Evolutionary conservation across 768 basidiomycete species (phyloP).

Genomic region (Auricularia sp.): DNA sequence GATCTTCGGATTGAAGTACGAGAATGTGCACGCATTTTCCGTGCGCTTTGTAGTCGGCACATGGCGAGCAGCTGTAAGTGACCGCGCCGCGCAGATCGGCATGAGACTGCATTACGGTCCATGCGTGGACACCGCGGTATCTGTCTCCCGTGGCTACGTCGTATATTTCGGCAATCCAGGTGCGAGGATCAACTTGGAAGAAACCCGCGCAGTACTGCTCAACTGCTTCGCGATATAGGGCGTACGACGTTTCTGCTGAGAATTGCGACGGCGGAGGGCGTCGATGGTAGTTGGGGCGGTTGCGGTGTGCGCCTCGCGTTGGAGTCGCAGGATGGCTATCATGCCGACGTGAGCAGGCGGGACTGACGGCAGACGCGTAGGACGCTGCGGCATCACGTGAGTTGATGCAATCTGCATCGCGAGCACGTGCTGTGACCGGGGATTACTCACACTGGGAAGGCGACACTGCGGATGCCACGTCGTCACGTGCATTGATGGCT

Average conservation of each 20-base stretch:
- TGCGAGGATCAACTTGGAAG: not conserved
- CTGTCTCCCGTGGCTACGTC: not conserved
- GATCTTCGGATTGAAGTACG: not conserved
- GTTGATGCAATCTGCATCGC: too few relatives aligned
- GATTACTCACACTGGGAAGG: too few relatives aligned
- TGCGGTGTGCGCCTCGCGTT: too few relatives aligned
- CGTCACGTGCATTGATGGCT: too few relatives aligned
- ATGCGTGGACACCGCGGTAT: not conserved
- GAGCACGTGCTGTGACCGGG: too few relatives aligned
- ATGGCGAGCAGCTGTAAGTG: not conserved
- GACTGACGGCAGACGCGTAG: too few relatives aligned
- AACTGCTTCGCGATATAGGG: not conserved
- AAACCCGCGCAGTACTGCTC: not conserved
- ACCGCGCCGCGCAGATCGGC: not conserved
- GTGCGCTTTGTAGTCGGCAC: not conserved
- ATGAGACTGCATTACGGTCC: not conserved
- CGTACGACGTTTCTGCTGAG: not conserved
- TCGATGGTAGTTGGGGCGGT: too few relatives aligned
- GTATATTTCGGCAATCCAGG: not conserved
- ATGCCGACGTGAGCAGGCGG: too few relatives aligned
- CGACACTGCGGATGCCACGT: too few relatives aligned
- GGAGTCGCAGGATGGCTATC: too few relatives aligned
- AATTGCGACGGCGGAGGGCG: too few relatives aligned
- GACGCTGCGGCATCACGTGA: too few relatives aligned
- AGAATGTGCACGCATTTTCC: not conserved